phyloP scores from a whole-genome alignment of 148 eudicot species.

The Rhododendron ferrugineum region DNA sequence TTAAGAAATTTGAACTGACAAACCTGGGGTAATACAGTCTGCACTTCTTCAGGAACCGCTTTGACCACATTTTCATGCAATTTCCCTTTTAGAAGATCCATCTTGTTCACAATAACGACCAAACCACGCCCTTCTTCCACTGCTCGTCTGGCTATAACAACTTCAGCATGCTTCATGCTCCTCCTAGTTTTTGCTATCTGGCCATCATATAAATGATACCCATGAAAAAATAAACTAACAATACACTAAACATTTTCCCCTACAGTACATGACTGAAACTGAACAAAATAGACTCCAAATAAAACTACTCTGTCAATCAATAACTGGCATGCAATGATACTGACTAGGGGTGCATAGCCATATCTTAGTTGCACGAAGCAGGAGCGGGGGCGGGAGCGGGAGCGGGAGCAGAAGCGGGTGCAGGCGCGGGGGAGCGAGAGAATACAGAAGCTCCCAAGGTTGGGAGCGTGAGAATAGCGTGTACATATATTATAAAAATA shows the following conservation, averaged over 20 bases:
- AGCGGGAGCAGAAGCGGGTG: too few relatives aligned
- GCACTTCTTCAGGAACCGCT: constrained; percentile 88
- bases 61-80: constrained; percentile 52
- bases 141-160: constrained; percentile 92
- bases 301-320: background rate
- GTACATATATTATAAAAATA: too few relatives aligned
- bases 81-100: constrained; percentile 73
- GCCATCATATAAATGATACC: background rate
- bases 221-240: background rate
- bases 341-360: background rate
- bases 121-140: constrained; percentile 97
- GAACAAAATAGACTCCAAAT: background rate
- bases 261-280: background rate
- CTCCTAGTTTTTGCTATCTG: constrained; percentile 69
- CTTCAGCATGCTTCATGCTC: constrained; percentile 88
- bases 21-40: constrained; percentile 90
- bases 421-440: too few relatives aligned
- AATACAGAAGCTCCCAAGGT: too few relatives aligned
- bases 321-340: background rate
- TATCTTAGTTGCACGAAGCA: too few relatives aligned
- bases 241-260: background rate
- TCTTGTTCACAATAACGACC: constrained; percentile 84
- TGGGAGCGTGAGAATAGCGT: too few relatives aligned
- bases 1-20: constrained; percentile 14
- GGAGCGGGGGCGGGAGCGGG: too few relatives aligned